Evolutionary conservation across 2,329 filamentous ascomycete genomes (phyloP), one percentile per base, ranked within the genome.

Genomic region (Setomelanomma holmii): DNA sequence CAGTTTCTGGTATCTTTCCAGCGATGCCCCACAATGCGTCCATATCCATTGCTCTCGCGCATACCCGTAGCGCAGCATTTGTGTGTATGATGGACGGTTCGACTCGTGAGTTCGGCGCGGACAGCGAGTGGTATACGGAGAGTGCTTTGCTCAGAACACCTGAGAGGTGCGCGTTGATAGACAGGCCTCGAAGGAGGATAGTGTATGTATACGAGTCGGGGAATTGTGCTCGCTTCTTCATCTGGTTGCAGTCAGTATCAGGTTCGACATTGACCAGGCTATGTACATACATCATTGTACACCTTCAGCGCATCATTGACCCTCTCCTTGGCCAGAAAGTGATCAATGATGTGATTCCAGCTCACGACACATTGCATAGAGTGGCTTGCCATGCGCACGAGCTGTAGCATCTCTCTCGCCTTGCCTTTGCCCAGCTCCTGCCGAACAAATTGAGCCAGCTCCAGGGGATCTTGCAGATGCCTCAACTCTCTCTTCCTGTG

Each of bases 161-260:
- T 38, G 82, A 78, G 0, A 81, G 75, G 52, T 88, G 82, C 1
- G 82, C 70, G 14, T 87, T 85, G 36, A 80, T 76, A 35, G 87
- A 83, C 48, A 93, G 85, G 23, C 92, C 93, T 44, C 85, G 82
- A 61, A 99, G 86, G 52, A 98, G 84, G 51, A 90, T 87, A 16
- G 90, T 95, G 70, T 90, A 97, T 0, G 95, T 97, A 64, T 88
- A 84, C 3, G 86, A 83, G 70, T 93, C 93, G 1, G 95, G 93
- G 21, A 84, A 80, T 65, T 96, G 89, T 4, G 82, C 88, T 55
- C 92, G 84, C 78, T 98, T 98, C 78, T 98, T 99, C 93, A 99
- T 98, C 89, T 67, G 21, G 11, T 14, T 11, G 23, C n/a, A 10
- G 49, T 67, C 53, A 69, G 63, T 39, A 27, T 5, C 27, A 34